Conservation (phyloP, 352 stramenopile genomes). For the Phytophthora podocarpi region DNA sequence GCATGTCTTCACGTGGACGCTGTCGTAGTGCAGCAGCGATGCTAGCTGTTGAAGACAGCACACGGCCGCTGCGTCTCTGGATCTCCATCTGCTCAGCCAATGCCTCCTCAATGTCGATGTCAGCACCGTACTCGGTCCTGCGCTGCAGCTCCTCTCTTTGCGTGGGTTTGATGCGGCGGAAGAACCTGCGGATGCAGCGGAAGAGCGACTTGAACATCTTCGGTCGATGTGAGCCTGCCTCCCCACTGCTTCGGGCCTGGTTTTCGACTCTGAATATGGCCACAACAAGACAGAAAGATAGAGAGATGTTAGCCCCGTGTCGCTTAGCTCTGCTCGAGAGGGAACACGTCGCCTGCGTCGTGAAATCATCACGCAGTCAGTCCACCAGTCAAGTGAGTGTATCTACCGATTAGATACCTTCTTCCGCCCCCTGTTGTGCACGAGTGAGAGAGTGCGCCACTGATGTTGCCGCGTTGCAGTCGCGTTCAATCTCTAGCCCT, state of each 20-base stretch:
- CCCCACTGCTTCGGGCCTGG: background rate
- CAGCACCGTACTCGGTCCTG: constrained; percentile 29
- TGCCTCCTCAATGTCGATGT: constrained; percentile 48
- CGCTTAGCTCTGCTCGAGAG: background rate
- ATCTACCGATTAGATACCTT: constrained; percentile 35
- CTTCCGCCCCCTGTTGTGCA: constrained; percentile 23
- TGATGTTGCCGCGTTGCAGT: constrained; percentile 20
- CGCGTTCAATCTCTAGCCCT: constrained; percentile 2
- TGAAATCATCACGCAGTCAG: background rate
- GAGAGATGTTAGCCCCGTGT: constrained; percentile 2
- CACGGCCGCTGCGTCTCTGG: constrained; percentile 39
- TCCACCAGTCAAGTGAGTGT: constrained; percentile 15
- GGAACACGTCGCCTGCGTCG: constrained; percentile 9
- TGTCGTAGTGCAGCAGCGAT: constrained; percentile 44
- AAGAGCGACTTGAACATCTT: constrained; percentile 46
- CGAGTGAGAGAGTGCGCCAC: constrained; percentile 8
- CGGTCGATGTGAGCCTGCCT: background rate
- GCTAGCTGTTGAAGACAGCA: constrained; percentile 44
- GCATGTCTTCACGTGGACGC: constrained; percentile 30
- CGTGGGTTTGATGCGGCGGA: constrained; percentile 38
- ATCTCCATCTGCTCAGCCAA: constrained; percentile 39
- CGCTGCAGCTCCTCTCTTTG: constrained; percentile 17
- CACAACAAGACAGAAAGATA: constrained; percentile 5
- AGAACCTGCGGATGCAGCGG: constrained; percentile 40
- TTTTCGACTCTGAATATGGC: constrained; percentile 18